These are phyloP conservation scores for Apiospora phragmitis DNA, from an alignment of 2,329 filamentous ascomycete species.

Conservation along the genomic window DNA sequence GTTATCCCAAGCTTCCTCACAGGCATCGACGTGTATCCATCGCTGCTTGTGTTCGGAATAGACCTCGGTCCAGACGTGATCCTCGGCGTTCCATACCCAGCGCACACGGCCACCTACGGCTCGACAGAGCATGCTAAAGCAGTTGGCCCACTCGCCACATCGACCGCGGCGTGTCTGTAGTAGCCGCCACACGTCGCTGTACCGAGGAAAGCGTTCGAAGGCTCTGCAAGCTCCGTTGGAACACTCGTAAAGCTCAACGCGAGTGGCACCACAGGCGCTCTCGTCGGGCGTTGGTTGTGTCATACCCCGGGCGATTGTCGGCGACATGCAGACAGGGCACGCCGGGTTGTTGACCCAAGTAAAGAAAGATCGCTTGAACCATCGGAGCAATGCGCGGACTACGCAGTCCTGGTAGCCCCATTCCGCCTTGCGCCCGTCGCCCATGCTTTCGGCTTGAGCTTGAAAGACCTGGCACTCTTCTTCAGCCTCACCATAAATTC, in stretches of 20 bases:
- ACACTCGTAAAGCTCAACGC: conserved; percentile 90
- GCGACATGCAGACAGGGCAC: conserved; percentile 78
- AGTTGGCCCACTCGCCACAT: conserved; percentile 96
- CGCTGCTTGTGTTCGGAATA: conserved; percentile 91
- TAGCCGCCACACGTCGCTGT: conserved; percentile 91
- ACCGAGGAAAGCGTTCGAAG: conserved; percentile 89
- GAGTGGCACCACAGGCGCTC: conserved; percentile 79
- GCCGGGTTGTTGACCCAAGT: conserved; percentile 95
- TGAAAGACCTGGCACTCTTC: conserved; percentile 87
- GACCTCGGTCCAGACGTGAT: conserved; percentile 97
- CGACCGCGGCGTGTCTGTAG: conserved; percentile 84
- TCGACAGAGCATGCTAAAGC: conserved; percentile 97
- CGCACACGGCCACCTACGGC: conserved; percentile 87
- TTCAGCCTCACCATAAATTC: conserved; percentile 91
- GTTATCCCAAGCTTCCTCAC: conserved; percentile 94
- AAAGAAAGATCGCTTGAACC: conserved; percentile 62
- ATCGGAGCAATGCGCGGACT: conserved; percentile 14
- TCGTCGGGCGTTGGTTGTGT: conserved; percentile 86
- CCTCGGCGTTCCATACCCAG: conserved; percentile 98
- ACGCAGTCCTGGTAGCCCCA: conserved; percentile 18
- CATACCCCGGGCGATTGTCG: conserved; percentile 81
- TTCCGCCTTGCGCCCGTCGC: conserved; percentile 11
- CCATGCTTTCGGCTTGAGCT: conserved; percentile 86
- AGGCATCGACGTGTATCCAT: conserved; percentile 96
- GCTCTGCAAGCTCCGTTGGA: conserved; percentile 72